phyloP scores from a whole-genome alignment of 306 rosid species.

The Abrus precatorius region DNA sequence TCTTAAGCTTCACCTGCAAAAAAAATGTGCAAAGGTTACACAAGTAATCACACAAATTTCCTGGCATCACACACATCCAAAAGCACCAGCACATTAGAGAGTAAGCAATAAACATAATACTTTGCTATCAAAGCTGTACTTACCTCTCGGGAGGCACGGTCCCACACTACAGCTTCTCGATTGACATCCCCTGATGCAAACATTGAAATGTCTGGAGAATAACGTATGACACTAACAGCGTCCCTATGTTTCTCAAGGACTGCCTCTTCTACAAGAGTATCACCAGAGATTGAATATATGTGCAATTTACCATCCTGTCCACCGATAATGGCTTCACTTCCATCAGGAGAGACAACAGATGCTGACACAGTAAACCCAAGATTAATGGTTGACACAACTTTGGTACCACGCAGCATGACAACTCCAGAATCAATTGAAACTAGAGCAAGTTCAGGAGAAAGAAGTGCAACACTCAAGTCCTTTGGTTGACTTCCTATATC shows the following conservation, averaged over 20 bases:
- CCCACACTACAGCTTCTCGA: conserved; percentile 96
- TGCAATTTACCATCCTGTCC: conserved; percentile 94
- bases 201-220: conserved; percentile 95
- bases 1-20: conserved; percentile 89
- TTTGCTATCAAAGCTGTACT: conserved; percentile 29
- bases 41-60: not conserved
- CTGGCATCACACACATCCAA: conserved; percentile 28
- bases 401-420: conserved; percentile 81
- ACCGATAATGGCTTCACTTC: conserved; percentile 92
- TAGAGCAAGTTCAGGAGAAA: conserved; percentile 82
- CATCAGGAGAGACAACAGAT: conserved; percentile 86
- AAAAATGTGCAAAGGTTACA: conserved; percentile 35
- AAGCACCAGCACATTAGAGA: conserved; percentile 31
- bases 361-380: conserved; percentile 93
- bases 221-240: conserved; percentile 79
- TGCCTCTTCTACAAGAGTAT: conserved; percentile 82
- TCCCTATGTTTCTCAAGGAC: conserved; percentile 96
- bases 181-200: conserved; percentile 97
- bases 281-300: conserved; percentile 74
- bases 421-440: conserved; percentile 87
- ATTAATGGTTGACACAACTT: conserved; percentile 74
- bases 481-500: conserved; percentile 95
- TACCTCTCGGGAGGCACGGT: conserved; percentile 79
- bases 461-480: conserved; percentile 86
- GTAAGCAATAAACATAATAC: conserved; percentile 25